Percentiles rank a stretch among this genome's conserved stretches.
Conservation (phyloP, 768 basidiomycete species). For the Termitomyces titanicus region DNA sequence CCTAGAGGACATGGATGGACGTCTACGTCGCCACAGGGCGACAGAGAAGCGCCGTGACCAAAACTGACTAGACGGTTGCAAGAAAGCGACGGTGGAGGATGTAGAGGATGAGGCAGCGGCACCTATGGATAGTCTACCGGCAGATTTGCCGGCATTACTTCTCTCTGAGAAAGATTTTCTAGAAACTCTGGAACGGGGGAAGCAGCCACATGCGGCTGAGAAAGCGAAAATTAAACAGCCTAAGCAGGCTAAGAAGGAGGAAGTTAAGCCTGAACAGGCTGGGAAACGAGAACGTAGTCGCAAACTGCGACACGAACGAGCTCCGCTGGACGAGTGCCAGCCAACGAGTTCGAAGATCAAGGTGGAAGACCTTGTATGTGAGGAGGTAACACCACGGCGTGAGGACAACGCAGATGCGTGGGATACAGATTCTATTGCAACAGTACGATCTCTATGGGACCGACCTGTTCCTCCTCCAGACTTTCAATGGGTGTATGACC, state of each 20-base stretch:
- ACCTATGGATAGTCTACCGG: background rate
- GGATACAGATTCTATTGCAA: too few relatives aligned
- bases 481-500: conserved; percentile 14
- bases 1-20: background rate
- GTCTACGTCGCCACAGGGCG: background rate
- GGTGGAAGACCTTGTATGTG: conserved; percentile 6
- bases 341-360: conserved; percentile 15
- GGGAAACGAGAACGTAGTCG: too few relatives aligned
- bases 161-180: conserved; percentile 5
- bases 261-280: background rate
- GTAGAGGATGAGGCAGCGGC: background rate
- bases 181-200: conserved; percentile 1
- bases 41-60: background rate
- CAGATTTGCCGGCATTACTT: background rate
- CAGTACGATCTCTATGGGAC: conserved; percentile 12
- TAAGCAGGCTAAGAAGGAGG: background rate
- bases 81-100: background rate
- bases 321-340: conserved; percentile 10
- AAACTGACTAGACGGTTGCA: background rate
- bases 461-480: conserved; percentile 9
- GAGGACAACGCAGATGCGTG: too few relatives aligned
- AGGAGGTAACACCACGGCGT: background rate
- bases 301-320: too few relatives aligned
- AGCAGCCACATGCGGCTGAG: background rate
- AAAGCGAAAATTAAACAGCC: background rate